phyloP scores from a whole-genome alignment of 176 grass and related monocot genomes.

The Avena insularis region DNA sequence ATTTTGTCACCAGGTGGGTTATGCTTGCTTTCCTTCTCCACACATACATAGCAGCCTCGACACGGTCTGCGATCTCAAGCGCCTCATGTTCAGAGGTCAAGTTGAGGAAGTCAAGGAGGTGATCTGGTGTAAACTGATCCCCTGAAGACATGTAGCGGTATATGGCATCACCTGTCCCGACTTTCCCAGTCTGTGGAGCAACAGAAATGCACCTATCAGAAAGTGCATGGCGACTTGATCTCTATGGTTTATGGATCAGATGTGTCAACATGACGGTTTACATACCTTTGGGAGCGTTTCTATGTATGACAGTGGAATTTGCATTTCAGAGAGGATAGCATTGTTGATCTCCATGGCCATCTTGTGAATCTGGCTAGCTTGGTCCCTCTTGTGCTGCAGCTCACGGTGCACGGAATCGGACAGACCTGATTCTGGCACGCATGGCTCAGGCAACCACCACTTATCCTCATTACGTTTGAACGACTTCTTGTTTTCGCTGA shows the following conservation, averaged over 20 bases:
- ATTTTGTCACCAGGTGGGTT: constrained; percentile 64
- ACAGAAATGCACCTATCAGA: constrained; percentile 32
- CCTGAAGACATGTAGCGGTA: constrained; percentile 79
- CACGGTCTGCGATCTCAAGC: constrained; percentile 81
- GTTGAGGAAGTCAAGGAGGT: constrained; percentile 75
- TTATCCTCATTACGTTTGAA: constrained; percentile 77
- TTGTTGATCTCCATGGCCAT: constrained; percentile 98
- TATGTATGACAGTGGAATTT: constrained; percentile 75
- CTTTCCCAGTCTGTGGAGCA: constrained; percentile 63
- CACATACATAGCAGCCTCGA: constrained; percentile 73
- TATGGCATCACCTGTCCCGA: constrained; percentile 73
- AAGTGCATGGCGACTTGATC: background rate
- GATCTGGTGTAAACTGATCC: constrained; percentile 81
- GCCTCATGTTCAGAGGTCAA: constrained; percentile 85
- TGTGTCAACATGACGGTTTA: background rate
- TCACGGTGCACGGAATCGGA: constrained; percentile 62
- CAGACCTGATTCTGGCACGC: constrained; percentile 71
- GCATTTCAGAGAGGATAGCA: constrained; percentile 84
- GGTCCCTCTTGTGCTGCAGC: constrained; percentile 84
- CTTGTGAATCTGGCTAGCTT: constrained; percentile 98
- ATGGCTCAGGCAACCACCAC: constrained; percentile 94
- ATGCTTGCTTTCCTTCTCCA: constrained; percentile 77
- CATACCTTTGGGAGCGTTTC: constrained; percentile 88
- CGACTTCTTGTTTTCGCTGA: constrained; percentile 56
- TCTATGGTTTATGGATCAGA: background rate